Base-by-base conservation (phyloP, 2,329 filamentous ascomycete species). In the Lecanicillium sp. region DNA sequence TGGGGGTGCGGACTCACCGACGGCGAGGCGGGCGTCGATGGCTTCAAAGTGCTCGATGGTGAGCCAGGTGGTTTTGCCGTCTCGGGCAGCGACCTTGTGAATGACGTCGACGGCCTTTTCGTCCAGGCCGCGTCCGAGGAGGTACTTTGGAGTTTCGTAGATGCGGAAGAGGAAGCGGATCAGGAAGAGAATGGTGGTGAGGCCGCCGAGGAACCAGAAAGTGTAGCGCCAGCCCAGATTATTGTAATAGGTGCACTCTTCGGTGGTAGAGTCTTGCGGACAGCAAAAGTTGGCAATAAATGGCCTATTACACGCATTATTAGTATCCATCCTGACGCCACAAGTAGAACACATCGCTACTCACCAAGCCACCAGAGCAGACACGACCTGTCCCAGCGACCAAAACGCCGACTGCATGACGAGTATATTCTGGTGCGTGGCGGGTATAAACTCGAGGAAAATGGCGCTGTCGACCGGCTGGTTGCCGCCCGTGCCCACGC, bases 151-250 rank as follows among this genome's bases (percentile, higher is more conserved):
- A 6, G 55, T 60, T 51, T 59, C 60, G 40, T 52, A 57, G 17
- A 64, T 49, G 22, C 51, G 45, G 34, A 59, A 41, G 22, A 60
- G 42, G 33, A 63, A 54, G 4, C 61, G 61, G 7, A 60, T 41
- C 25, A 59, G n/a, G 37, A 58, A 60, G 40, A 65, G 56, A 25
- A 53, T 19, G 2, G 64, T 42, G 3, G 61, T 60, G 6, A 65
- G 45, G 1, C 53, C 57, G 10, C 61, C 62, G 33, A 66, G 56
- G 3, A 55, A 46, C 34, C 59, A 54, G 32, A 61, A 43, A n/a
- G 60, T 54, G 39, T 64, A 64, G 17, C 62, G 53, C 62, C 62
- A 66, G 25, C 62, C 63, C 57, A 64, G 61, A 44, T 66, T 66
- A 25, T 54, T 52, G n/a, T 44, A 39, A 37, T 40, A 46, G 18